Percentiles rank a stretch among this genome's conserved stretches.
These are phyloP conservation scores for Fraxinus sp. DNA, from an alignment of 305 asterid species.

Conservation along the genomic window DNA sequence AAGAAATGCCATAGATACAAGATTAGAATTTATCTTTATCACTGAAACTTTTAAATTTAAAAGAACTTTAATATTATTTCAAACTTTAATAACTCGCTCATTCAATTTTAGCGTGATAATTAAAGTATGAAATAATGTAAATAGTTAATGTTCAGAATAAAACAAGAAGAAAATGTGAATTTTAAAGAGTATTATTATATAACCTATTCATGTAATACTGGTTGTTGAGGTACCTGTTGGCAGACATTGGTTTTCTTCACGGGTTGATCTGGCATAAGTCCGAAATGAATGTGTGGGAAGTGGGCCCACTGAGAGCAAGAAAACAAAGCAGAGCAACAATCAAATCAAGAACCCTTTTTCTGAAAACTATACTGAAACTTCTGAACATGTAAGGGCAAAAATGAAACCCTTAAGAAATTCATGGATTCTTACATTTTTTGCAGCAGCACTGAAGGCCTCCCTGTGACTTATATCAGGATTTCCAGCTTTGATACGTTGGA, in stretches of 20 bases:
- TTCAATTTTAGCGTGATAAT: not conserved
- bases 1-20: not conserved
- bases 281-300: constrained; percentile 97
- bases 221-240: constrained; percentile 64
- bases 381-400: not conserved
- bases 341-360: not conserved
- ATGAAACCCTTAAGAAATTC: not conserved
- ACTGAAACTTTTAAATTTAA: no score
- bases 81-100: not conserved
- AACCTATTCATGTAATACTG: not conserved
- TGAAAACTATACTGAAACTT: not conserved
- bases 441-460: constrained; percentile 99
- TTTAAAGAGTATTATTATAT: not conserved
- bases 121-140: no score
- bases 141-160: not conserved
- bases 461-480: constrained; percentile 99
- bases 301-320: constrained; percentile 85
- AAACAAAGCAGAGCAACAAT: constrained; percentile 27
- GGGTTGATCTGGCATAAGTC: constrained; percentile 96
- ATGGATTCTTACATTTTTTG: constrained; percentile 89
- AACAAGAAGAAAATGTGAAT: not conserved
- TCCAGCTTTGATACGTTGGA: constrained; percentile 99
- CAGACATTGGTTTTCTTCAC: constrained; percentile 87
- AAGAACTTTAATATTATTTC: no score
- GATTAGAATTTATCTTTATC: no score